These are phyloP conservation scores for Cryphonectria japonica DNA, from an alignment of 2,329 filamentous ascomycete genomes.

Conservation along the genomic window DNA sequence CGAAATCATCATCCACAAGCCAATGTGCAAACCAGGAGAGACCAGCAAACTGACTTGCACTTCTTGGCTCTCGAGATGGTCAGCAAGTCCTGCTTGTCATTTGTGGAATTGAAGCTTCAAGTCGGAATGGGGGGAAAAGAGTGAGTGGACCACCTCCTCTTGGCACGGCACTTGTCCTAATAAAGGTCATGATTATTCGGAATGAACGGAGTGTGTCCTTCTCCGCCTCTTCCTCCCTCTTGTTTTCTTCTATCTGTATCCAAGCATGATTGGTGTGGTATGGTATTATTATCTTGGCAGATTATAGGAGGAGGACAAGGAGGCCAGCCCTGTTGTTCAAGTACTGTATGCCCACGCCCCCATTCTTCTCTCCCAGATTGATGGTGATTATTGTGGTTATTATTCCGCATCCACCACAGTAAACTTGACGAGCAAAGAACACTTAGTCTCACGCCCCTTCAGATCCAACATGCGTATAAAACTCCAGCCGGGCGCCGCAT, in stretches of 20 bases:
- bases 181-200: neutral
- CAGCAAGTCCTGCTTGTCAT: constrained; percentile 5
- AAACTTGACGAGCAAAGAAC: constrained; percentile 64
- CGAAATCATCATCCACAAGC: neutral
- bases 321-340: no score
- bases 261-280: no score
- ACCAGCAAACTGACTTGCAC: neutral
- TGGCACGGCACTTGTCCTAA: neutral
- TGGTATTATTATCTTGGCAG: neutral
- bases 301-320: neutral
- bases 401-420: constrained; percentile 50
- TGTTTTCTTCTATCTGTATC: no score
- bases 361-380: neutral
- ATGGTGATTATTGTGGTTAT: neutral
- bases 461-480: constrained; percentile 69
- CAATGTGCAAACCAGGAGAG: neutral
- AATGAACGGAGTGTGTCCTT: neutral
- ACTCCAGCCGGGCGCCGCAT: constrained; percentile 60
- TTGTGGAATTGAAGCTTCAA: constrained; percentile 22
- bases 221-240: no score
- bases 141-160: neutral
- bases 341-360: no score
- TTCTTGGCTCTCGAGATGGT: neutral
- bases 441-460: constrained; percentile 65
- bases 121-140: constrained; percentile 3